Evolutionary conservation across 805 yeast genomes (phyloP).

Genomic region (Wickerhamomyces alni): DNA sequence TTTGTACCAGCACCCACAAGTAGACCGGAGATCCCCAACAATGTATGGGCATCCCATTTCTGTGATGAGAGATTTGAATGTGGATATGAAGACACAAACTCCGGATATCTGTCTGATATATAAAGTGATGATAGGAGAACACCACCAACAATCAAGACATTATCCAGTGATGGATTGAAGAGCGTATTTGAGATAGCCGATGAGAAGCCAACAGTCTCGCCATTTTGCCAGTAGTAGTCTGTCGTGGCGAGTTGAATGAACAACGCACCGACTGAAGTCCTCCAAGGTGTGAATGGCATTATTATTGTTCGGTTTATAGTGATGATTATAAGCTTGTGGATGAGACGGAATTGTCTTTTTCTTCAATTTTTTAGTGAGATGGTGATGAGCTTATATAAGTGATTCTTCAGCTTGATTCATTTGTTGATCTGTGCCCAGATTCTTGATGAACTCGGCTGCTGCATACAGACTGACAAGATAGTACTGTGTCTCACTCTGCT

Average conservation of each 20-base stretch:
- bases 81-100: conserved; percentile 22
- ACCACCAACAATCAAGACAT: conserved; percentile 31
- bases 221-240: conserved; percentile 32
- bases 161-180: conserved; percentile 19
- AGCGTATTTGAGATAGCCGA: conserved; percentile 31
- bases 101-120: conserved; percentile 20
- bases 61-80: not conserved
- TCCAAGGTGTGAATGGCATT: conserved; percentile 35
- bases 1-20: conserved; percentile 44
- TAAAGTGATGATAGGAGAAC: conserved; percentile 25
- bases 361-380: too few relatives aligned
- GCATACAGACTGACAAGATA: conserved; percentile 88
- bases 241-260: conserved; percentile 42
- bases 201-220: conserved; percentile 42
- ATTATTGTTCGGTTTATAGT: too few relatives aligned
- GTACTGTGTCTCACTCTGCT: conserved; percentile 84
- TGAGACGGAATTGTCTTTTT: too few relatives aligned
- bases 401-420: too few relatives aligned
- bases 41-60: not conserved
- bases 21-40: conserved; percentile 28
- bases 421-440: too few relatives aligned
- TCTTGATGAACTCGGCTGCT: conserved; percentile 74
- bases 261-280: conserved; percentile 39
- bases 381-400: too few relatives aligned
- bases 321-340: too few relatives aligned